A percentile compares a stretch with the other conserved stretches of the same genome.
Conservation (phyloP, 192 early-diverging fungal species). For the Spinellus fusiger region DNA sequence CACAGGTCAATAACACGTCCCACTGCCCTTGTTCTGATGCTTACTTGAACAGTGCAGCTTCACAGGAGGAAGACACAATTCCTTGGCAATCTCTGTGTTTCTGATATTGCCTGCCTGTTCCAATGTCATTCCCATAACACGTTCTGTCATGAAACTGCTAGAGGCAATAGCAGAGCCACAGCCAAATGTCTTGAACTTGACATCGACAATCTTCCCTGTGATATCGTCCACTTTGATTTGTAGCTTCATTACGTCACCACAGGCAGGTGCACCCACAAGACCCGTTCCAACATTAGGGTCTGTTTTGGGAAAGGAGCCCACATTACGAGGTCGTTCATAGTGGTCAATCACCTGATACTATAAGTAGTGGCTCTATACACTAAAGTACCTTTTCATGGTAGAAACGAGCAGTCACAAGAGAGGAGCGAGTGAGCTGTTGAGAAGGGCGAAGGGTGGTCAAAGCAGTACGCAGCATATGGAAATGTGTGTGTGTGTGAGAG, state of each 20-base stretch:
- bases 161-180: slow-evolving; percentile 97
- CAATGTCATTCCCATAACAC: slow-evolving; percentile 90
- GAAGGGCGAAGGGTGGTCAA: neutral
- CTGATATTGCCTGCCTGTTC: slow-evolving; percentile 89
- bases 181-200: slow-evolving; percentile 98
- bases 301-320: slow-evolving; percentile 85
- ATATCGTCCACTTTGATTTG: slow-evolving; percentile 95
- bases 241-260: slow-evolving; percentile 89
- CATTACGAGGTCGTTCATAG: slow-evolving; percentile 94
- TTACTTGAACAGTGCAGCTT: slow-evolving; percentile 97
- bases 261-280: slow-evolving; percentile 85
- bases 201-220: slow-evolving; percentile 86
- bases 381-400: slow-evolving; percentile 25
- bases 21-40: too few species aligned
- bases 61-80: slow-evolving; percentile 90
- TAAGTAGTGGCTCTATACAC: neutral
- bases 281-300: slow-evolving; percentile 93
- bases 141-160: slow-evolving; percentile 86
- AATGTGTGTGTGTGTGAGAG: neutral
- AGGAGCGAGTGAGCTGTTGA: slow-evolving; percentile 10
- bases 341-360: slow-evolving; percentile 86
- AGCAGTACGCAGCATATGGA: slow-evolving; percentile 12
- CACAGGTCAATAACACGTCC: slow-evolving; percentile 1
- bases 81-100: slow-evolving; percentile 96
- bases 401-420: slow-evolving; percentile 11